Evolutionary conservation across 2,329 filamentous ascomycete species (phyloP).

Genomic region (Coniochaeta sp.): DNA sequence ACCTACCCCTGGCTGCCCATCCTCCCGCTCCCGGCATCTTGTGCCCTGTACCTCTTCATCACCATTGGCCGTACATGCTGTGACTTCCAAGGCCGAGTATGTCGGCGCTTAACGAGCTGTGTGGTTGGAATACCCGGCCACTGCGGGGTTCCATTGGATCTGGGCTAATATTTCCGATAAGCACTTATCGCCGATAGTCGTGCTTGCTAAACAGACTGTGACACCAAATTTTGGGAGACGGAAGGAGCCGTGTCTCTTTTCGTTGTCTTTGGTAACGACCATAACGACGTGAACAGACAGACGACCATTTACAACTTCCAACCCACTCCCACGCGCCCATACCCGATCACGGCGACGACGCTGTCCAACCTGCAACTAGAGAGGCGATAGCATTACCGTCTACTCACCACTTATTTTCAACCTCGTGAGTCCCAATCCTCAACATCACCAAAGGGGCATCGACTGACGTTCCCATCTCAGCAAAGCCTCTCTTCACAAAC

Average conservation of each 20-base stretch:
- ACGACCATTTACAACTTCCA: too few relatives aligned
- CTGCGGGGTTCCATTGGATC: background rate
- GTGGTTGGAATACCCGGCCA: background rate
- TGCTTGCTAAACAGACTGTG: background rate
- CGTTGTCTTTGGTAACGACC: background rate
- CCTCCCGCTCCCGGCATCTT: background rate
- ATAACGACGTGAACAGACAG: background rate
- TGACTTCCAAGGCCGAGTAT: background rate
- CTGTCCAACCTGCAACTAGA: background rate
- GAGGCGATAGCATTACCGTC: background rate
- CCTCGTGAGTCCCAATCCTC: too few relatives aligned
- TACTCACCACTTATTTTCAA: too few relatives aligned
- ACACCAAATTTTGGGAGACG: background rate
- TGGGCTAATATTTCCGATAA: background rate
- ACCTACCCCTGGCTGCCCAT: background rate
- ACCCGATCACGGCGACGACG: background rate
- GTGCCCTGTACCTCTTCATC: background rate
- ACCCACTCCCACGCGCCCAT: background rate
- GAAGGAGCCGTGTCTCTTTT: slow-evolving; percentile 1
- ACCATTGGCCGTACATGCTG: slow-evolving; percentile 2
- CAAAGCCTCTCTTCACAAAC: background rate
- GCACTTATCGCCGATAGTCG: background rate
- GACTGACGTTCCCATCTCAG: background rate
- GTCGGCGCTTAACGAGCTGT: background rate
- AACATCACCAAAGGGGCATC: too few relatives aligned